These are phyloP conservation scores for Mesotaenium endlicherianum DNA, from an alignment of 139 green algal genomes.

Conservation along the genomic window DNA sequence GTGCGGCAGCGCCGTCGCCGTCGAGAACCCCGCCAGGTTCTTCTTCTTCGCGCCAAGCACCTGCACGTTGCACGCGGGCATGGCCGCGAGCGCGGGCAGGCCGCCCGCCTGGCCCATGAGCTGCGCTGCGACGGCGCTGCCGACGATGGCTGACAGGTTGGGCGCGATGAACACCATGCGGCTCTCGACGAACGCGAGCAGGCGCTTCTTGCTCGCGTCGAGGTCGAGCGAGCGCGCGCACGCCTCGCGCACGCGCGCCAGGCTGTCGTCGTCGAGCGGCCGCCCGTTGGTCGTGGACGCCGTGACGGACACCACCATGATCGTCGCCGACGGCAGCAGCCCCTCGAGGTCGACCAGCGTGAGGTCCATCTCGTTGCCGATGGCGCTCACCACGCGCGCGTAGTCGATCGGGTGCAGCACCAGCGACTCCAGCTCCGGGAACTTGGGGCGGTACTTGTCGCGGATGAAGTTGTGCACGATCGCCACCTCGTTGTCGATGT, in stretches of 20 bases:
- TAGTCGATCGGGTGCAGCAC: constrained; percentile 66
- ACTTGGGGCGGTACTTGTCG: constrained; percentile 75
- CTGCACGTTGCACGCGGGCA: constrained; percentile 94
- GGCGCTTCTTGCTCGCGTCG: constrained; percentile 76
- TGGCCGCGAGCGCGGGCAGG: constrained; percentile 76
- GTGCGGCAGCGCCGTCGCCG: constrained; percentile 64
- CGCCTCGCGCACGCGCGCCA: constrained; percentile 63
- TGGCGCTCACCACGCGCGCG: constrained; percentile 77
- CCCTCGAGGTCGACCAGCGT: constrained; percentile 72
- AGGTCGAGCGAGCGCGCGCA: constrained; percentile 77
- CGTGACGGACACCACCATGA: constrained; percentile 96
- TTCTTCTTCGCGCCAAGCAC: constrained; percentile 87
- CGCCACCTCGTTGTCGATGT: constrained; percentile 93
- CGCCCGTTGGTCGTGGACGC: constrained; percentile 88
- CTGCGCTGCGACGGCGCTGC: constrained; percentile 84
- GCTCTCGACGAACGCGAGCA: constrained; percentile 51
- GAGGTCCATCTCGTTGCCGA: constrained; percentile 84
- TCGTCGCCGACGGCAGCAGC: constrained; percentile 77
- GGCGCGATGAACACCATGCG: constrained; percentile 89
- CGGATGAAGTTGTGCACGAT: constrained; percentile 75
- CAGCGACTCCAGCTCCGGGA: constrained; percentile 94
- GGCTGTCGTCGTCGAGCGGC: constrained; percentile 63
- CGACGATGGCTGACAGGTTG: constrained; percentile 86
- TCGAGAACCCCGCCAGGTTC: constrained; percentile 78
- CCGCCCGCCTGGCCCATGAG: constrained; percentile 82